Evolutionary conservation across 345 rosid species (phyloP).

Genomic region (Eucalyptus pumila): DNA sequence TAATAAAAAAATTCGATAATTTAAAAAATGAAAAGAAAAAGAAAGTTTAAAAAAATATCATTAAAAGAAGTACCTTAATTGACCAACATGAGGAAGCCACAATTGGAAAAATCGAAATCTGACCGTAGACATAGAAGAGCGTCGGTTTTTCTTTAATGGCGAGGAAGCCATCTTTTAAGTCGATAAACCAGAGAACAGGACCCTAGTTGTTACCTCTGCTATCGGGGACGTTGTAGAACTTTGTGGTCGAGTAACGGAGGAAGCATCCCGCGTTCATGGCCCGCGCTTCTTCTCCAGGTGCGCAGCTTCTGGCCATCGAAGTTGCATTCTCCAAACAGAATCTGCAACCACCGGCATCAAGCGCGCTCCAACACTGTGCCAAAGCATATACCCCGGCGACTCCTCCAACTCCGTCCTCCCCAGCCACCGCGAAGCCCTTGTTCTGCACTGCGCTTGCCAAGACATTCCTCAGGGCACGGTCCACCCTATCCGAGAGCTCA

Average conservation of each 20-base stretch:
- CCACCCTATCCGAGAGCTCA: constrained; percentile 11
- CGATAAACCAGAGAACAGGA: neutral
- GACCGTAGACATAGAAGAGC: no score
- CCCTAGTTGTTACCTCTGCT: neutral
- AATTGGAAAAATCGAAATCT: no score
- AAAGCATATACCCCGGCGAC: constrained; percentile 22
- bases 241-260: constrained; percentile 36
- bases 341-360: constrained; percentile 23
- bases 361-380: constrained; percentile 67
- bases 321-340: constrained; percentile 38
- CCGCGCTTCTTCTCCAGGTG: constrained; percentile 24
- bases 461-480: constrained; percentile 17
- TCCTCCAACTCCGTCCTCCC: constrained; percentile 1
- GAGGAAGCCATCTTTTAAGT: neutral
- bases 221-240: constrained; percentile 9
- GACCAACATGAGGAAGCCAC: no score
- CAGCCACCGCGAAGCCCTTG: constrained; percentile 27
- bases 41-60: no score
- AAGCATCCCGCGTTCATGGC: constrained; percentile 60
- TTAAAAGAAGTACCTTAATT: no score
- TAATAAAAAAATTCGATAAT: no score
- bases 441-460: constrained; percentile 14
- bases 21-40: no score
- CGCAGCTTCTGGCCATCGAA: constrained; percentile 23
- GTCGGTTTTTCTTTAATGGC: no score